phyloP scores from a whole-genome alignment of 495 filamentous ascomycete genomes.

The Annulohypoxylon moriforme region DNA sequence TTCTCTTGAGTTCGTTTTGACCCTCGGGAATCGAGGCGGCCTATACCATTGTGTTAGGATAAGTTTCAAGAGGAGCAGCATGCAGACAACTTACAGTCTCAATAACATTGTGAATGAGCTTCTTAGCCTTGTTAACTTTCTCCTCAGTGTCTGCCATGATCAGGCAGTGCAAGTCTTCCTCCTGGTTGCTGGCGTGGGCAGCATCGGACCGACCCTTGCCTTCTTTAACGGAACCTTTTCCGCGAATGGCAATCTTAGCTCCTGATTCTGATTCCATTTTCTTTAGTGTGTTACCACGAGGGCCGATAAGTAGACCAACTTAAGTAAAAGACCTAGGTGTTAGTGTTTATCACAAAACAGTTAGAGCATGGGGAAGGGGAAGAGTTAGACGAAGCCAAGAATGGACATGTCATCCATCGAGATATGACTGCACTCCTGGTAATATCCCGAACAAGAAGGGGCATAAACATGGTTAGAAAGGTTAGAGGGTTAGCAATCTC shows the following conservation, averaged over 20 bases:
- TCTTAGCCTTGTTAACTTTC: slow-evolving; percentile 98
- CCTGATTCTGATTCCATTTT: slow-evolving; percentile 98
- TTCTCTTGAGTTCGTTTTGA: slow-evolving; percentile 97
- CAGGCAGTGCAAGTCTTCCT: slow-evolving; percentile 97
- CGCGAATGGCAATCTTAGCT: slow-evolving; percentile 98
- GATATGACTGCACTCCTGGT: slow-evolving; percentile 47
- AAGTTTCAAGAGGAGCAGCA: not conserved
- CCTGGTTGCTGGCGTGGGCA: slow-evolving; percentile 98
- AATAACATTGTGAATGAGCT: slow-evolving; percentile 96
- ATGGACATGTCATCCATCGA: slow-evolving; percentile 45
- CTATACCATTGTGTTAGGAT: slow-evolving; percentile 61
- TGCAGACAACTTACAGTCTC: slow-evolving; percentile 80
- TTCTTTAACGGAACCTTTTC: slow-evolving; percentile 99
- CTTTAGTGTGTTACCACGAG: slow-evolving; percentile 98
- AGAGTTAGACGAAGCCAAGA: slow-evolving; percentile 54
- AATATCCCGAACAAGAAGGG: slow-evolving; percentile 55
- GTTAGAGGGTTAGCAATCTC: slow-evolving; percentile 99
- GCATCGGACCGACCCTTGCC: slow-evolving; percentile 98
- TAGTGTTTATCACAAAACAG: slow-evolving; percentile 72
- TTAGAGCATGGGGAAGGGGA: slow-evolving; percentile 50
- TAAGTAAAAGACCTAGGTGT: slow-evolving; percentile 90
- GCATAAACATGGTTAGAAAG: slow-evolving; percentile 71
- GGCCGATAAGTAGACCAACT: slow-evolving; percentile 99
- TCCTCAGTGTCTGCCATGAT: slow-evolving; percentile 99
- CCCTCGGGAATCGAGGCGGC: slow-evolving; percentile 98